Conservation (phyloP, 2,329 filamentous ascomycete species). For the Fusarium sp. region DNA sequence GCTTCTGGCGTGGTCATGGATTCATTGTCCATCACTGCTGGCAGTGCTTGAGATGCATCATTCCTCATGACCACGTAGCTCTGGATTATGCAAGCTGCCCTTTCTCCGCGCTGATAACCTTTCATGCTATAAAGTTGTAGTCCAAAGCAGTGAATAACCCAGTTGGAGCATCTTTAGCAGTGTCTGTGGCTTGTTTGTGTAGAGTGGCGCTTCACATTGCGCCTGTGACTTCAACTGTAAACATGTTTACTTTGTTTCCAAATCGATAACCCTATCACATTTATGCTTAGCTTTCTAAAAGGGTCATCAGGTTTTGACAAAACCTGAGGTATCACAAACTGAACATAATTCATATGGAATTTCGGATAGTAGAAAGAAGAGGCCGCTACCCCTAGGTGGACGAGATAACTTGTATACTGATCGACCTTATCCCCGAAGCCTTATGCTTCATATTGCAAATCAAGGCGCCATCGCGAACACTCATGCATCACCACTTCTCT, state of each 20-base stretch:
- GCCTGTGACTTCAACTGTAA: not conserved
- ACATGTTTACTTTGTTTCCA: too few relatives aligned
- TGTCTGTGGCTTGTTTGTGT: not conserved
- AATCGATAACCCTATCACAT: not conserved
- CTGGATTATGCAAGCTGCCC: not conserved
- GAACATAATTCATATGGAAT: too few relatives aligned
- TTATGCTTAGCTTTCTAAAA: not conserved
- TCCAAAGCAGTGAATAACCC: too few relatives aligned
- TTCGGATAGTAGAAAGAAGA: too few relatives aligned
- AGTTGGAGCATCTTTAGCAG: not conserved
- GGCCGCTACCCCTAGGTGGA: too few relatives aligned
- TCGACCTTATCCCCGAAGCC: not conserved
- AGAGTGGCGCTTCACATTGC: not conserved
- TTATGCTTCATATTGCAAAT: not conserved
- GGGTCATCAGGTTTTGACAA: not conserved
- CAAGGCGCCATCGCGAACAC: not conserved
- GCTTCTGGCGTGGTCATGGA: rapidly evolving
- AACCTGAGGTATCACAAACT: too few relatives aligned
- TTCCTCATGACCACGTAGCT: not conserved
- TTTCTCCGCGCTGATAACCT: not conserved
- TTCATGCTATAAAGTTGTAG: not conserved
- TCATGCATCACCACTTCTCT: not conserved
- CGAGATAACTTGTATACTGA: too few relatives aligned
- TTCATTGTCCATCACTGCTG: not conserved
- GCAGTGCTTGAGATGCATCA: not conserved